Percentiles rank a stretch among this genome's conserved stretches.
Evolutionary conservation across 768 basidiomycete genomes (phyloP).

Genomic region (Mycena epipterygia): DNA sequence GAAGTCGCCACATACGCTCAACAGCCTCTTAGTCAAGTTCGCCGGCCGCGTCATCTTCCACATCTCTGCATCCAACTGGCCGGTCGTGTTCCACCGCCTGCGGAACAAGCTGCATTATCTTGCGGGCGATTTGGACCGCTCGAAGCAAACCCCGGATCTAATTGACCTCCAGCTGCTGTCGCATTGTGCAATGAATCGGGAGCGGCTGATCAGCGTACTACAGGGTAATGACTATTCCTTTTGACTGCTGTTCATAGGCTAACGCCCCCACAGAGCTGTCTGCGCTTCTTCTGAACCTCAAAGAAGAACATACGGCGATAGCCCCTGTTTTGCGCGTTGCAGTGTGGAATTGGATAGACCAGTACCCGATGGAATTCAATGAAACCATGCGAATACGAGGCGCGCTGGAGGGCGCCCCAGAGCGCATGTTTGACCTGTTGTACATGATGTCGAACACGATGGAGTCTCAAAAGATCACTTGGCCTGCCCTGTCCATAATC

Average conservation of each 20-base stretch:
- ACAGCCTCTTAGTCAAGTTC: conserved; percentile 75
- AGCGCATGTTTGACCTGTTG: conserved; percentile 88
- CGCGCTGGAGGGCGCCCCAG: conserved; percentile 83
- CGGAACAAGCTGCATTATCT: conserved; percentile 77
- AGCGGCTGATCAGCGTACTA: conserved; percentile 76
- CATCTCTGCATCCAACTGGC: conserved; percentile 92
- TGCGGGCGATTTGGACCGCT: conserved; percentile 51
- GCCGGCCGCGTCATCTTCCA: conserved; percentile 87
- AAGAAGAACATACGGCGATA: conserved; percentile 79
- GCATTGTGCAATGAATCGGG: conserved; percentile 80
- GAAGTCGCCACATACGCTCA: conserved; percentile 67
- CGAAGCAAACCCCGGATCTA: conserved; percentile 67
- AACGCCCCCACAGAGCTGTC: conserved; percentile 71
- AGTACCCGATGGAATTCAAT: conserved; percentile 83
- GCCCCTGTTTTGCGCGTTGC: conserved; percentile 81
- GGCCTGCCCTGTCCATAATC: conserved; percentile 86
- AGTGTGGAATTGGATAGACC: conserved; percentile 92
- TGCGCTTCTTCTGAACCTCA: conserved; percentile 87
- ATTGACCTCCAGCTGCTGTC: conserved; percentile 85
- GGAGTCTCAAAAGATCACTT: conserved; percentile 64
- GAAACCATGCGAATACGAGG: conserved; percentile 75
- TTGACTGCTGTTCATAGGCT: neutral
- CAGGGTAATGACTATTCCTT: conserved; percentile 59
- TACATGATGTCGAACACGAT: conserved; percentile 57
- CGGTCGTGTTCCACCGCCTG: conserved; percentile 78